These are phyloP conservation scores for Przewalskia tangutica DNA, from an alignment of 257 asterid genomes.

Conservation along the genomic window DNA sequence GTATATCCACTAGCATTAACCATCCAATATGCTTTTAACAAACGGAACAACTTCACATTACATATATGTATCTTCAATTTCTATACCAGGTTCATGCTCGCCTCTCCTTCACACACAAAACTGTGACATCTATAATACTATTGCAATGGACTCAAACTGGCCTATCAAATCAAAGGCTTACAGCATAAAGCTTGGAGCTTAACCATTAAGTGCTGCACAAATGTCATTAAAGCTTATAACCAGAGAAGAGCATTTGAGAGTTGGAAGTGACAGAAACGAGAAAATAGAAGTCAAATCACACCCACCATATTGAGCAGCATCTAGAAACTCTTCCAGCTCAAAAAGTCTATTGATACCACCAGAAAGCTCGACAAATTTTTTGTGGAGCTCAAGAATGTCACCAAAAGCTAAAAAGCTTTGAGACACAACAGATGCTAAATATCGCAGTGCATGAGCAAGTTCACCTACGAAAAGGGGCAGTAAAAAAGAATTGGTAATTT, in stretches of 20 bases:
- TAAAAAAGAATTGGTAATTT: not conserved
- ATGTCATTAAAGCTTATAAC: not conserved
- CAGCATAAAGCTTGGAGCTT: not conserved
- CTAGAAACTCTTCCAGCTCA: slow-evolving; percentile 91
- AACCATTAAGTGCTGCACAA: not conserved
- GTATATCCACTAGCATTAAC: not conserved
- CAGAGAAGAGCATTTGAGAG: not conserved
- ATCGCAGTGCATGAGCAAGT: slow-evolving; percentile 92
- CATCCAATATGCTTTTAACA: not conserved
- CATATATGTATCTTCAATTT: not conserved
- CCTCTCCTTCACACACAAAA: not conserved
- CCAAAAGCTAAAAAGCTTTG: slow-evolving; percentile 99
- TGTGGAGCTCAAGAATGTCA: slow-evolving; percentile 95
- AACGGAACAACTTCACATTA: not conserved
- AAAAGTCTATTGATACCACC: slow-evolving; percentile 88
- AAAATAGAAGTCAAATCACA: slow-evolving; percentile 8
- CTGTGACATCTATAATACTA: not conserved
- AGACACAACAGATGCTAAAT: slow-evolving; percentile 96
- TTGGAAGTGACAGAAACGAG: not conserved
- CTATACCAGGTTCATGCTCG: not conserved
- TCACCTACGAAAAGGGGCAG: slow-evolving; percentile 50
- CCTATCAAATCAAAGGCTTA: not conserved
- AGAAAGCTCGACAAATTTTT: slow-evolving; percentile 89
- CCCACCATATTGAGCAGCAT: slow-evolving; percentile 81
- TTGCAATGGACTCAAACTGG: not conserved